These are phyloP conservation scores for Meredithiella fracta DNA, from an alignment of 2,329 filamentous ascomycete species.

Conservation along the genomic window DNA sequence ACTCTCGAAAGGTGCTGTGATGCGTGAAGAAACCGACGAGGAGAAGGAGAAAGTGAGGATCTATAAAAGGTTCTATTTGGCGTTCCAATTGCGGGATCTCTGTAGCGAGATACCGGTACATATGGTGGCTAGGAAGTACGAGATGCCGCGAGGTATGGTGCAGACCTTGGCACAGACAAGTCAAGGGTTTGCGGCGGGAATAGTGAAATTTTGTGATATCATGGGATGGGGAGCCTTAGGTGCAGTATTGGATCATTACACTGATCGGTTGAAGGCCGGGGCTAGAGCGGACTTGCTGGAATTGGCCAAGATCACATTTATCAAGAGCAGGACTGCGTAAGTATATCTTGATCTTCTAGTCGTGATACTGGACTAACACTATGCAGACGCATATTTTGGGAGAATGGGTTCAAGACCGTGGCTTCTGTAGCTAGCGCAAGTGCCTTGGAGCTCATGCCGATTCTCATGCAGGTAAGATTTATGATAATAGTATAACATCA, in stretches of 20 bases:
- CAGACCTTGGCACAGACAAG: conserved; percentile 60
- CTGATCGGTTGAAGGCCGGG: conserved; percentile 55
- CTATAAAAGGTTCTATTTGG: conserved; percentile 57
- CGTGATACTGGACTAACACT: neutral
- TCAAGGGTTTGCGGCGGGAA: conserved; percentile 61
- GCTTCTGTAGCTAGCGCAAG: conserved; percentile 53
- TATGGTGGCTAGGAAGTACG: conserved; percentile 52
- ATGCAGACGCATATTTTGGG: conserved; percentile 50
- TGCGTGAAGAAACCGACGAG: conserved; percentile 45
- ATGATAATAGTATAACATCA: conserved; percentile 2
- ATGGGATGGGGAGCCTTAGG: conserved; percentile 63
- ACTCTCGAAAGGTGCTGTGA: conserved; percentile 49
- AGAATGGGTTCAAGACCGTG: conserved; percentile 56
- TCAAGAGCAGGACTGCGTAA: conserved; percentile 60
- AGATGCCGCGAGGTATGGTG: conserved; percentile 50
- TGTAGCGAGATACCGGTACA: conserved; percentile 63
- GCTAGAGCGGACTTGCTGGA: conserved; percentile 55
- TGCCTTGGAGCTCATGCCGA: conserved; percentile 47
- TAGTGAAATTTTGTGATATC: conserved; percentile 62
- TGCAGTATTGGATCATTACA: conserved; percentile 58
- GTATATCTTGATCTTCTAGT: conserved; percentile 14
- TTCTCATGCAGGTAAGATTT: conserved; percentile 49
- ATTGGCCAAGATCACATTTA: conserved; percentile 53
- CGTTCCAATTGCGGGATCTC: conserved; percentile 60
- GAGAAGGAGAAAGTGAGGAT: conserved; percentile 46